Percentiles rank a stretch among this genome's conserved stretches.
These are phyloP conservation scores for Globisporangium orthogonon DNA, from an alignment of 352 stramenopile genomes.

Conservation along the genomic window DNA sequence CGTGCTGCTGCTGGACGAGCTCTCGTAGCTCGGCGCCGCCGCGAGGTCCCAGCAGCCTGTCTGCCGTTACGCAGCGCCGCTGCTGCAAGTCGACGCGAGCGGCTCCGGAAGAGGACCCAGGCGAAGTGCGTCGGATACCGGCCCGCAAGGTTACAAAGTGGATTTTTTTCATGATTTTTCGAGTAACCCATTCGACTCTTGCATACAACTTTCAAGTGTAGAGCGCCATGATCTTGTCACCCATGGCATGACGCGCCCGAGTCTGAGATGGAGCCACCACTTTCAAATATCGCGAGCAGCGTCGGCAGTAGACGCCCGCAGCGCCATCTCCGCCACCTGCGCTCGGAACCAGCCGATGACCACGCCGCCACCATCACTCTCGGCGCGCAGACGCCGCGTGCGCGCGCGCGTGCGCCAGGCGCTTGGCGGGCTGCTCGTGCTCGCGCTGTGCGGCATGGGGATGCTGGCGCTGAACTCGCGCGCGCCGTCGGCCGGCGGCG, in stretches of 20 bases:
- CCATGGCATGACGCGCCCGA: too few relatives aligned
- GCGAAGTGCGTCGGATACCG: too few relatives aligned
- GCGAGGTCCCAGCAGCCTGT: too few relatives aligned
- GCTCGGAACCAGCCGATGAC: too few relatives aligned
- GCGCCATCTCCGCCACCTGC: neutral
- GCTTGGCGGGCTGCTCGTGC: slow-evolving; percentile 17
- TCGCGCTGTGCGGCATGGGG: slow-evolving; percentile 14
- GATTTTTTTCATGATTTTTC: neutral
- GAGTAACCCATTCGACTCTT: slow-evolving; percentile 1
- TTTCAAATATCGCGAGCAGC: too few relatives aligned
- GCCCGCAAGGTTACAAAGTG: slow-evolving; percentile 19
- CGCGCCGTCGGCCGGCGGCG: neutral
- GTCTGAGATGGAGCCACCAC: neutral
- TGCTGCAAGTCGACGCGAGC: too few relatives aligned
- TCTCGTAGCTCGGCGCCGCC: slow-evolving; percentile 6
- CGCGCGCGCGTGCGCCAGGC: slow-evolving; percentile 17
- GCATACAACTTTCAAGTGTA: neutral
- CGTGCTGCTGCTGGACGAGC: slow-evolving; percentile 44
- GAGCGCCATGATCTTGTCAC: too few relatives aligned
- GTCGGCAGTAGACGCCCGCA: neutral
- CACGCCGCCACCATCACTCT: neutral
- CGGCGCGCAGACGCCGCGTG: slow-evolving; percentile 1
- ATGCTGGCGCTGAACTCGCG: slow-evolving; percentile 8
- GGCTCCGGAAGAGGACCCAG: too few relatives aligned
- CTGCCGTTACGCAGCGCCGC: too few relatives aligned